A percentile compares a stretch with the other conserved stretches of the same genome.
These are phyloP conservation scores for Solanum medicagineum DNA, from an alignment of 257 asterid genomes.

Conservation along the genomic window DNA sequence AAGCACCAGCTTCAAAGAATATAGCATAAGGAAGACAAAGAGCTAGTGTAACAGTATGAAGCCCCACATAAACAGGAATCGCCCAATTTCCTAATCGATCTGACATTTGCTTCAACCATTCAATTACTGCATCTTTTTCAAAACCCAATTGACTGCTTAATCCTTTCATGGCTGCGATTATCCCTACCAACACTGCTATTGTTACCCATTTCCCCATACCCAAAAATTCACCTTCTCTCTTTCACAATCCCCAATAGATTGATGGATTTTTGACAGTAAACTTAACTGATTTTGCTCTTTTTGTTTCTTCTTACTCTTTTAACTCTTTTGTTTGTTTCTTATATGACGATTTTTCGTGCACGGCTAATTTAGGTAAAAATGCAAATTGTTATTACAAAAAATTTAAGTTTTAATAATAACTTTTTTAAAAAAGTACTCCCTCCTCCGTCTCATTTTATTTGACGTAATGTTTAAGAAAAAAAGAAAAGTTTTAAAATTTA, in stretches of 20 bases:
- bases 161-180: constrained; percentile 16
- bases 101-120: constrained; percentile 38
- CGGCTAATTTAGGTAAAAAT: too few relatives aligned
- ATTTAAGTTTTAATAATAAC: too few relatives aligned
- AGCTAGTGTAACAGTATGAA: constrained; percentile 77
- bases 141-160: constrained; percentile 31
- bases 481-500: too few relatives aligned
- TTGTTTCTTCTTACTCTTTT: too few relatives aligned
- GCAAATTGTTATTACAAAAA: too few relatives aligned
- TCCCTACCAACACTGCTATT: constrained; percentile 26
- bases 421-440: too few relatives aligned
- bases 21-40: constrained; percentile 90
- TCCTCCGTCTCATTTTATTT: too few relatives aligned
- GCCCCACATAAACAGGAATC: constrained; percentile 68
- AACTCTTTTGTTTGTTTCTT: too few relatives aligned
- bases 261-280: too few relatives aligned
- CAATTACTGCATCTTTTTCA: constrained; percentile 35
- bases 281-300: neutral
- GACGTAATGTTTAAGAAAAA: too few relatives aligned
- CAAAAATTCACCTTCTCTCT: constrained; percentile 3
- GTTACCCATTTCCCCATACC: constrained; percentile 22
- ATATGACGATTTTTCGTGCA: too few relatives aligned
- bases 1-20: constrained; percentile 93
- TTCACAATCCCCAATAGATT: neutral
- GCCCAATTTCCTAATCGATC: constrained; percentile 89